Conservation (phyloP, 495 filamentous ascomycete genomes). For the Penicilliopsis zonata region DNA sequence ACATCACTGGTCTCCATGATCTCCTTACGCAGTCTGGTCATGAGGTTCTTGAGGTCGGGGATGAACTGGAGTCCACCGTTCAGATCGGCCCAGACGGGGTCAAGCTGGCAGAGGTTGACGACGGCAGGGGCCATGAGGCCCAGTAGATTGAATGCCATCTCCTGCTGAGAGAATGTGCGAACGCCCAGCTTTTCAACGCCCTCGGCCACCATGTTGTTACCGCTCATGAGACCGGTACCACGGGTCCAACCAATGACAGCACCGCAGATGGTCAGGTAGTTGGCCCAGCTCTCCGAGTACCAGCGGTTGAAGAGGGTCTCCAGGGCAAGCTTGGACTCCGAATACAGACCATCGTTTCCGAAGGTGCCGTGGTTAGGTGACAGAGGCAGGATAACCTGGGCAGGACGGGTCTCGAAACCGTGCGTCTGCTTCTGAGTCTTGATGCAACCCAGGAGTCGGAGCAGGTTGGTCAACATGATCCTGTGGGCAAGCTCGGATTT, state of each 20-base stretch:
- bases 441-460: conserved; percentile 79
- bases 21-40: conserved; percentile 79
- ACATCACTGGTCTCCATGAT: conserved; percentile 92
- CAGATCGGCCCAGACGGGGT: conserved; percentile 93
- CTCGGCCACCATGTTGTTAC: conserved; percentile 95
- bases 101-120: conserved; percentile 88
- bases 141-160: conserved; percentile 98
- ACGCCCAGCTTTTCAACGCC: conserved; percentile 94
- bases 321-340: conserved; percentile 91
- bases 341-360: conserved; percentile 94
- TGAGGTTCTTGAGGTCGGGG: conserved; percentile 88
- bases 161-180: conserved; percentile 95
- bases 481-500: conserved; percentile 97
- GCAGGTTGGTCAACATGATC: conserved; percentile 97
- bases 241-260: conserved; percentile 99
- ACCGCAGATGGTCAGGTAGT: conserved; percentile 97
- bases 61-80: conserved; percentile 98
- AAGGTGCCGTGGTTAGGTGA: conserved; percentile 99
- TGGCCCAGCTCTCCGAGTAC: conserved; percentile 95
- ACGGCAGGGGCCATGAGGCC: conserved; percentile 92
- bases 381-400: conserved; percentile 89
- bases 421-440: conserved; percentile 79
- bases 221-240: conserved; percentile 94
- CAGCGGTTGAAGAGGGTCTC: conserved; percentile 98
- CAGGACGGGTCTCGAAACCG: conserved; percentile 88